Conservation (phyloP, 2,329 filamentous ascomycete species). For the Hypoxylon sp. region DNA sequence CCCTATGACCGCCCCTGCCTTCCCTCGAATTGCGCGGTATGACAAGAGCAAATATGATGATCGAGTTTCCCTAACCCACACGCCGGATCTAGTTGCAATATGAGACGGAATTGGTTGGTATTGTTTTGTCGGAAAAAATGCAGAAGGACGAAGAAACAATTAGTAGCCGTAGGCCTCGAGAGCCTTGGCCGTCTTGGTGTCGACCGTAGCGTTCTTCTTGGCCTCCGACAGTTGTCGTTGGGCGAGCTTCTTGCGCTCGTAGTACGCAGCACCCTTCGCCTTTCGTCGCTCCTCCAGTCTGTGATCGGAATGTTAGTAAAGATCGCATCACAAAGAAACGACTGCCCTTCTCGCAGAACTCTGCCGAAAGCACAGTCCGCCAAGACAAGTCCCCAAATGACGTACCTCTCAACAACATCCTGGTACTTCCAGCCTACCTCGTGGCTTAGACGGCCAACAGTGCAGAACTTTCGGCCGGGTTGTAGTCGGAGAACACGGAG, state of each 20-base stretch:
- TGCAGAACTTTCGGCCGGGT: conserved; percentile 99
- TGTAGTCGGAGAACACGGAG: conserved; percentile 96
- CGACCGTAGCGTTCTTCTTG: conserved; percentile 90
- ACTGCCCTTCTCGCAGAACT: background rate
- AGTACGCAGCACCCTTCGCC: conserved; percentile 99
- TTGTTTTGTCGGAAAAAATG: conserved; percentile 54
- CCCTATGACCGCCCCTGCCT: conserved; percentile 53
- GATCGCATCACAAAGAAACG: background rate
- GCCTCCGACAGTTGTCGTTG: conserved; percentile 91
- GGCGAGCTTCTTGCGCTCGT: conserved; percentile 99
- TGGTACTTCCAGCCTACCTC: conserved; percentile 99
- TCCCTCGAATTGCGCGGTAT: conserved; percentile 53
- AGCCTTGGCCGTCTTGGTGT: conserved; percentile 88
- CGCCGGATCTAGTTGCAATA: conserved; percentile 57
- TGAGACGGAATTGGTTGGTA: conserved; percentile 51
- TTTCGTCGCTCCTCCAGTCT: conserved; percentile 99
- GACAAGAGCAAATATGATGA: conserved; percentile 55
- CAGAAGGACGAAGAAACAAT: conserved; percentile 53
- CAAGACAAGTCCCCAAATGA: conserved; percentile 52
- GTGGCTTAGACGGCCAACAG: conserved; percentile 95
- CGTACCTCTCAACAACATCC: conserved; percentile 97
- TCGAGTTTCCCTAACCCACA: conserved; percentile 56
- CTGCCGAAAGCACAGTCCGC: background rate
- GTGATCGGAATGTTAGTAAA: conserved; percentile 48
- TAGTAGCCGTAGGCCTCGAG: conserved; percentile 95